Base-by-base conservation (phyloP, 805 yeast species). In the Saccharomycopsis capsularis region DNA sequence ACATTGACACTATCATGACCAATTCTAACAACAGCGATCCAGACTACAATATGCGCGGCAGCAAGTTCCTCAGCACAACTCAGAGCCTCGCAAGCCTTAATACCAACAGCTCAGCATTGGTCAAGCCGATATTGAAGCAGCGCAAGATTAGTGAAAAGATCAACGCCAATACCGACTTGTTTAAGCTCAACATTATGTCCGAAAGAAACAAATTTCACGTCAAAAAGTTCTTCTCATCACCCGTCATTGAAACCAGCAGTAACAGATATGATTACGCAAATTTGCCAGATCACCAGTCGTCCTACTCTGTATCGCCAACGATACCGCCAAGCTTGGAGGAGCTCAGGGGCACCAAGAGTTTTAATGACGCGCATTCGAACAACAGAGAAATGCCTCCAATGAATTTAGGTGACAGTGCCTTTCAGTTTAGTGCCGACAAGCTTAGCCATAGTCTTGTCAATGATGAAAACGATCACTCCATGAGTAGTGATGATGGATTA, bases 61-160 rank as follows among this genome's bases (percentile, higher is more conserved):
- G 25, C 25, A 7, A 36, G 22, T 7, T 7, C n/a, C 7, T 36
- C n/a, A 9, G 13, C 30, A n/a, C n/a, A 36, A 36, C n/a, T 36
- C 39, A 36, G 19, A 11, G 11, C 22, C 16, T 36, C 16, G 16
- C 39, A 15, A n/a, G n/a, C n/a, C n/a, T n/a, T n/a, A n/a, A n/a
- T n/a, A 40, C 4, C 22, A 5, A 15, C 15, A 27, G 11, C 22
- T 7, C 4, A 9, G 24, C 13, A 4, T 21, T 24, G 16, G 59
- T 71, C 1, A 72, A 71, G 55, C 74, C 76, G 21, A 72, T 72
- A 37, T 63, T 72, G 54, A 72, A 72, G 55, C 64, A 67, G 57
- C 60, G 76, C 46, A 70, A 75, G 6, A 69, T 72, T 30, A 65
- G 70, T 52, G 75, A 70, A 52, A 64, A 64, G 60, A 70, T 72